phyloP scores from a whole-genome alignment of 306 rosid genomes.

The Prunus mira region DNA sequence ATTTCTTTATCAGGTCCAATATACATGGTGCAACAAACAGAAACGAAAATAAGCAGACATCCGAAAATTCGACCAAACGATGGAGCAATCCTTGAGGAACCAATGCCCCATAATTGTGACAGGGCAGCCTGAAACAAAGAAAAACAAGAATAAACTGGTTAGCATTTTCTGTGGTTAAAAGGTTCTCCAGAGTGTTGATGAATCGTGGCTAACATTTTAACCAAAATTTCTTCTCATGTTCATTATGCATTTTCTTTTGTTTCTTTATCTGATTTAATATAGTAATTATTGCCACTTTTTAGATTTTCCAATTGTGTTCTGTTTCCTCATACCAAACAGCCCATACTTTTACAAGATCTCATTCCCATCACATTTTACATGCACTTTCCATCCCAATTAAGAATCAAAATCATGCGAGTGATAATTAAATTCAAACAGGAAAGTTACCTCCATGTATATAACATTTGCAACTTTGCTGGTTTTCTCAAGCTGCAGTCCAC shows the following conservation, averaged over 20 bases:
- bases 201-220: neutral
- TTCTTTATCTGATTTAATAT: neutral
- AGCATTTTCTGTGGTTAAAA: neutral
- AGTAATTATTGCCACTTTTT: neutral
- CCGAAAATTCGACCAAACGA: conserved; percentile 57
- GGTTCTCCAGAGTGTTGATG: neutral
- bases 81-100: conserved; percentile 36
- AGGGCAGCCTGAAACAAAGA: conserved; percentile 53
- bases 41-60: conserved; percentile 51
- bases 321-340: neutral
- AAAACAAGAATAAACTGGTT: neutral
- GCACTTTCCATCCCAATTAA: neutral
- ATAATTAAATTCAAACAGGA: neutral
- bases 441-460: conserved; percentile 53
- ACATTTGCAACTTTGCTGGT: conserved; percentile 64
- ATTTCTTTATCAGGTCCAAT: conserved; percentile 74
- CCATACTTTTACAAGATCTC: neutral
- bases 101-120: conserved; percentile 56
- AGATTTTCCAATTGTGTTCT: neutral
- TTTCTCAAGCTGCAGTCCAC: conserved; percentile 85
- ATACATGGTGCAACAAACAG: conserved; percentile 61
- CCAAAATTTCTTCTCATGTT: neutral
- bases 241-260: neutral
- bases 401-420: neutral
- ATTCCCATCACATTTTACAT: neutral